Conservation (phyloP, 129 eudicot species). For the Calendula officinalis region DNA sequence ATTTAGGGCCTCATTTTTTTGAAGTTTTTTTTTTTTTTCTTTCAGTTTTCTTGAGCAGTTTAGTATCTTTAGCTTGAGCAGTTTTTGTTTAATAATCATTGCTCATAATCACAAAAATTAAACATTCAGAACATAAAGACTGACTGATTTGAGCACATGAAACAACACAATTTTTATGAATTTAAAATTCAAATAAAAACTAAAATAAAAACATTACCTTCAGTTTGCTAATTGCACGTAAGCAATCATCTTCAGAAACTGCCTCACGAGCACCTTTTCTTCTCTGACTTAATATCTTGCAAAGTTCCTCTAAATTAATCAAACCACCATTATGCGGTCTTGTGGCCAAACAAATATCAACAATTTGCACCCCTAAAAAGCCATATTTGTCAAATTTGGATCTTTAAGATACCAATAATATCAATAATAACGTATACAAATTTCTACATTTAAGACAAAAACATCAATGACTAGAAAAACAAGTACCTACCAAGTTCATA, state of each 20-base stretch:
- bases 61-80: too few relatives aligned
- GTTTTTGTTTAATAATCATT: too few relatives aligned
- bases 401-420: too few relatives aligned
- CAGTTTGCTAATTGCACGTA: conserved; percentile 93
- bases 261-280: conserved; percentile 90
- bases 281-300: conserved; percentile 74
- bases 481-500: conserved; percentile 79
- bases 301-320: conserved; percentile 87
- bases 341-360: conserved; percentile 94
- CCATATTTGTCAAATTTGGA: too few relatives aligned
- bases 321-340: conserved; percentile 91
- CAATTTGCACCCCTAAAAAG: conserved; percentile 92
- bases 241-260: conserved; percentile 88
- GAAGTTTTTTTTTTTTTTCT: too few relatives aligned
- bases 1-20: too few relatives aligned
- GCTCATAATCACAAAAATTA: too few relatives aligned
- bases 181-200: too few relatives aligned
- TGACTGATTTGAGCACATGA: neutral
- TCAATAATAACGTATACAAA: too few relatives aligned
- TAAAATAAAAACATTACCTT: conserved; percentile 50
- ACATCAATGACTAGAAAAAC: too few relatives aligned
- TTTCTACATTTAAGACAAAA: neutral
- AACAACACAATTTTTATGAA: neutral
- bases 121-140: too few relatives aligned
- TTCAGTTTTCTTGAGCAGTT: too few relatives aligned